Evolutionary conservation across 306 rosid genomes (phyloP).

Genomic region (Trifolium pratense): DNA sequence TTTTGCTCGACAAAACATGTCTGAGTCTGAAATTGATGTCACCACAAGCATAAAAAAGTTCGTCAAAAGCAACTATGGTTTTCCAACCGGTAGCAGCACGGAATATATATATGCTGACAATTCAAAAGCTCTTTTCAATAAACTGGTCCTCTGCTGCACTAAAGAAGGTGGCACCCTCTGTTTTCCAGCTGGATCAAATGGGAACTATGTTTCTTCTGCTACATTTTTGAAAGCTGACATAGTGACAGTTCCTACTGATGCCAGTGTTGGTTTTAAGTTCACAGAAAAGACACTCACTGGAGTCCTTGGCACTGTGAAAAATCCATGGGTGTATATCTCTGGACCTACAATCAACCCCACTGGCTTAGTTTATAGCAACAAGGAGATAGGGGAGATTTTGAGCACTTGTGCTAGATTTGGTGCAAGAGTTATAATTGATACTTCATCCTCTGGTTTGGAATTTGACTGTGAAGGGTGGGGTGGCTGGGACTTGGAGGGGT

Average conservation of each 20-base stretch:
- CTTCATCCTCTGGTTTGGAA: slow-evolving; percentile 96
- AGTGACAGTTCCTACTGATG: slow-evolving; percentile 65
- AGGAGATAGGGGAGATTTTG: slow-evolving; percentile 70
- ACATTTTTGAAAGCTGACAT: slow-evolving; percentile 77
- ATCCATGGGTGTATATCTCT: slow-evolving; percentile 92
- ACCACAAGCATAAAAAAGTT: slow-evolving; percentile 70
- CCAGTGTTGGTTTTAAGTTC: slow-evolving; percentile 70
- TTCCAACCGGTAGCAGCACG: slow-evolving; percentile 58
- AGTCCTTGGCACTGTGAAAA: slow-evolving; percentile 61
- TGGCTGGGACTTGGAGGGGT: slow-evolving; percentile 78
- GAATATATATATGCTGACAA: slow-evolving; percentile 80
- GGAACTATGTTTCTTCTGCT: slow-evolving; percentile 87
- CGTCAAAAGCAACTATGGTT: slow-evolving; percentile 75
- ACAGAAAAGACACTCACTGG: slow-evolving; percentile 62
- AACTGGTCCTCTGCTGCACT: slow-evolving; percentile 86
- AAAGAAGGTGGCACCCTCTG: slow-evolving; percentile 95
- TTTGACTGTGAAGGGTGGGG: slow-evolving; percentile 76
- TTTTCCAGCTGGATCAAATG: slow-evolving; percentile 91
- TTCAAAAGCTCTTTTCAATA: slow-evolving; percentile 81
- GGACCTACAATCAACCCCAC: slow-evolving; percentile 96
- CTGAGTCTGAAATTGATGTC: slow-evolving; percentile 84
- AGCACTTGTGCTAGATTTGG: slow-evolving; percentile 75
- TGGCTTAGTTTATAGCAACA: slow-evolving; percentile 77
- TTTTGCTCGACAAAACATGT: slow-evolving; percentile 92
- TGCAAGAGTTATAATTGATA: slow-evolving; percentile 87